Base-by-base conservation (phyloP, 2,329 filamentous ascomycete species). In the Fusarium sp. region DNA sequence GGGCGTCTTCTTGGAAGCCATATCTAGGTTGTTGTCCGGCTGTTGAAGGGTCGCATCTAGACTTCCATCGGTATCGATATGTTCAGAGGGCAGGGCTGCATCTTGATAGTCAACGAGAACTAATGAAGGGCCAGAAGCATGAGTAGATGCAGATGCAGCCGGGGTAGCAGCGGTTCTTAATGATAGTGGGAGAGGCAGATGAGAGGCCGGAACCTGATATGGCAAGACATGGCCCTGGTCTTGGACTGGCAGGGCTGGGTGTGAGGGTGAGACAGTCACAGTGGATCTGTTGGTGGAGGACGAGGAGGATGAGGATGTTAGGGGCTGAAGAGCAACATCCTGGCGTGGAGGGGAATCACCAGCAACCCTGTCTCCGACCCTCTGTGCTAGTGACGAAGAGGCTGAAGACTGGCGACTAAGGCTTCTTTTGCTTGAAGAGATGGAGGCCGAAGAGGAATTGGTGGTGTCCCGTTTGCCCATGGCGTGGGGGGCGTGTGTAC, bases 1-100 rank as follows among this genome's bases (percentile, higher is more conserved):
- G 27, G 80, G 78, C 44, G 77, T 77, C 67, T 74, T 77, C 64
- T 75, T 78, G 57, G 75, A 76, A 47, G 77, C 73, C 78, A 79
- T 80, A 55, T 73, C 72, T 72, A 65, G 55, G 59, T 50, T 62
- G 53, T 32, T 53, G 65, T 70, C 59, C 47, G 48, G 47, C 50
- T 54, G 50, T 44, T 65, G 63, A 30, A 47, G 59, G 55, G 64
- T 62, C 60, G 75, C 76, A 75, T 77, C 69, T 65, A 71, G 61
- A 64, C 48, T 52, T 43, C 64, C 58, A 39, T 60, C 49, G 52
- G 35, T 37, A 56, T 46, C 35, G 44, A 27, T 54, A 45, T 61
- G 63, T 45, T 55, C 45, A 51, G 41, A 20, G 54, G 49, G 55
- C 57, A 57, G 59, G 25, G 63, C 51, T 40, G 52, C 60, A 63